Percentiles rank a stretch among this genome's conserved stretches.
Conservation (phyloP, 2,329 filamentous ascomycete species). For the Thielaviopsis punctulata region DNA sequence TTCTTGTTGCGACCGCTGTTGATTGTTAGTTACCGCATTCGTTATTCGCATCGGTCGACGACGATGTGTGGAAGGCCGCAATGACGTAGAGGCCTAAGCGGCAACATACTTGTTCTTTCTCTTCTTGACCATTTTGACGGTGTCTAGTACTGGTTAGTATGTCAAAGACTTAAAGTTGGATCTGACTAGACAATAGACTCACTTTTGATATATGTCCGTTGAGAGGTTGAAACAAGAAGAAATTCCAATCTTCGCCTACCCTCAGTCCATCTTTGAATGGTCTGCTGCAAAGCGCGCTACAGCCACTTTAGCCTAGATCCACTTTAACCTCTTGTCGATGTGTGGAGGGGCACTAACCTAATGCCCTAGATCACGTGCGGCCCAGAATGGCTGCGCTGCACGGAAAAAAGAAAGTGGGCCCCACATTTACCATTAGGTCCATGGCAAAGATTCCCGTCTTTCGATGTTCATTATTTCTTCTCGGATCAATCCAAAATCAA, state of each 20-base stretch:
- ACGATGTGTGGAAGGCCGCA: not conserved
- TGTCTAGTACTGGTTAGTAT: conserved; percentile 27
- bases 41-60: conserved; percentile 13
- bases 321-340: not conserved
- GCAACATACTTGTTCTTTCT: conserved; percentile 47
- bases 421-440: conserved; percentile 15
- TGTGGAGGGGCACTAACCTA: conserved; percentile 12
- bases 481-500: conserved; percentile 17
- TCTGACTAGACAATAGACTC: not conserved
- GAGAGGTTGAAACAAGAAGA: conserved; percentile 9
- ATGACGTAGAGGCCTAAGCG: not conserved
- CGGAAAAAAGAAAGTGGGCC: conserved; percentile 13
- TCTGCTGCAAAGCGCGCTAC: not conserved
- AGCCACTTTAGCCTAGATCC: conserved; percentile 3
- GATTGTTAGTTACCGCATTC: not conserved
- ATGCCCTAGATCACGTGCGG: conserved; percentile 13
- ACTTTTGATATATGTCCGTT: conserved; percentile 12
- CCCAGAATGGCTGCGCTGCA: not conserved
- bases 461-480: conserved; percentile 14
- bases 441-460: conserved; percentile 11
- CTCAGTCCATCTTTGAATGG: conserved; percentile 2
- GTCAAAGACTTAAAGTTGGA: conserved; percentile 14
- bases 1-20: conserved; percentile 97
- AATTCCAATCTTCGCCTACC: conserved; percentile 1
- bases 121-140: conserved; percentile 55